Evolutionary conservation across 2,329 filamentous ascomycete genomes (phyloP), one percentile per base, ranked within the genome.

Genomic region (Aspergillus novofumigatus): DNA sequence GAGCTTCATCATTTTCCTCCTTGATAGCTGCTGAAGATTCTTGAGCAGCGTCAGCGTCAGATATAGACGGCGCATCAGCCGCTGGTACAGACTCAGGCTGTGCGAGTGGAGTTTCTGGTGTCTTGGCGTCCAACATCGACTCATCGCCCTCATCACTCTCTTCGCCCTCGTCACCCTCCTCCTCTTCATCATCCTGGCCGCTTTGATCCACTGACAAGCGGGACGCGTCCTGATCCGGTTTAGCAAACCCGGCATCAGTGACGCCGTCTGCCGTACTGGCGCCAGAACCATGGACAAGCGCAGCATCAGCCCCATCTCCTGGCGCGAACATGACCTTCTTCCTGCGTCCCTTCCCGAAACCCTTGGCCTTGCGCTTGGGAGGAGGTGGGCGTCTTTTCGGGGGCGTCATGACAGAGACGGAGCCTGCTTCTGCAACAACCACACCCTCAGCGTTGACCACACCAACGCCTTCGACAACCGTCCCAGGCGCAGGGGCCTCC

Each of bases 301-400:
- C 59, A 35, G 69, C 72, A 59, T 72, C 75, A 26, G 57, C 73
- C 47, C 65, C 77, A 72, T 80, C 66, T 54, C 78, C 65, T 78
- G 70, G 72, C 3, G 72, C 71, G 63, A 86, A 85, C 59, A 82
- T 81, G 45, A 86, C 83, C 71, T 87, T 91, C 75, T 87, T 90
- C 81, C 88, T 93, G 60, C 86, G 83, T 17, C 90, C 90, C 60
- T 91, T 85, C 7, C 91, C 91, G 38, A 89, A 86, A 0, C 90
- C 89, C 72, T 90, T 92, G 50, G 83, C 80, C 79, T 93, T 96
- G 72, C 90, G 87, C 72, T 91, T 92, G 0, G 90, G 90, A 1
- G 89, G 88, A 28, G 87, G 88, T 0, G 88, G 87, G 59, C 88
- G 85, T 69, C 87, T 84, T 69, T 80, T 81, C 4, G 78, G 75